These are phyloP conservation scores for Naganishia vaughanmartiniae DNA, from an alignment of 768 basidiomycete genomes.

Conservation along the genomic window DNA sequence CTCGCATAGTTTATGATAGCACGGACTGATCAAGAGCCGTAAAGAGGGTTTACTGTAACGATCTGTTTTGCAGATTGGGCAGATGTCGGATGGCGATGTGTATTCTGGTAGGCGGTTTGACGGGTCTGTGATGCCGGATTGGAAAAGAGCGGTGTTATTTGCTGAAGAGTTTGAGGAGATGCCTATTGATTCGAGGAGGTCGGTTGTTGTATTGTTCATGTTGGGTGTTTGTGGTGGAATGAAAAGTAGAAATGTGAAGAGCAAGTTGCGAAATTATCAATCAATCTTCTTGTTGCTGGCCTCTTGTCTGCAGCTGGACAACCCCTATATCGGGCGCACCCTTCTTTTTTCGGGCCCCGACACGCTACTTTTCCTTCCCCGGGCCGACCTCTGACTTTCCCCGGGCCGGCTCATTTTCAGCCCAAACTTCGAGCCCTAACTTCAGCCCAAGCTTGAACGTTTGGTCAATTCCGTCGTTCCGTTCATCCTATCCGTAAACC, in stretches of 20 bases:
- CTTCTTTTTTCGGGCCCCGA: not conserved
- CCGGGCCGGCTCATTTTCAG: too few relatives aligned
- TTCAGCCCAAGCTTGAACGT: too few relatives aligned
- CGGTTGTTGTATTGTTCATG: not conserved
- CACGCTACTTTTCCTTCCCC: too few relatives aligned
- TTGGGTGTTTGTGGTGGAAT: not conserved
- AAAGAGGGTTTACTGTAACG: constrained; percentile 92
- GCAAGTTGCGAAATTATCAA: not conserved
- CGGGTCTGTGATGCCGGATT: constrained; percentile 20
- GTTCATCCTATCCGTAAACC: too few relatives aligned
- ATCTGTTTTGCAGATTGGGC: constrained; percentile 96
- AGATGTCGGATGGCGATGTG: constrained; percentile 67
- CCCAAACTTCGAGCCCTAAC: too few relatives aligned
- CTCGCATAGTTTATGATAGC: constrained; percentile 99
- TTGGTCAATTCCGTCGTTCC: too few relatives aligned
- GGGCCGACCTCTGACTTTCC: too few relatives aligned
- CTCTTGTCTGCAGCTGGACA: too few relatives aligned
- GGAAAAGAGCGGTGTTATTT: constrained; percentile 2
- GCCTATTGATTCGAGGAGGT: constrained; percentile 1
- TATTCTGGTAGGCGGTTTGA: constrained; percentile 21
- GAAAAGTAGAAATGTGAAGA: not conserved
- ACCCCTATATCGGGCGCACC: not conserved
- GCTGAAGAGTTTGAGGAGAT: not conserved
- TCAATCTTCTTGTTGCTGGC: constrained; percentile 1
- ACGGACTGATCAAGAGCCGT: constrained; percentile 86